A percentile compares a stretch with the other conserved stretches of the same genome.
Conservation (phyloP, 768 basidiomycete species). For the Suillus lakei region DNA sequence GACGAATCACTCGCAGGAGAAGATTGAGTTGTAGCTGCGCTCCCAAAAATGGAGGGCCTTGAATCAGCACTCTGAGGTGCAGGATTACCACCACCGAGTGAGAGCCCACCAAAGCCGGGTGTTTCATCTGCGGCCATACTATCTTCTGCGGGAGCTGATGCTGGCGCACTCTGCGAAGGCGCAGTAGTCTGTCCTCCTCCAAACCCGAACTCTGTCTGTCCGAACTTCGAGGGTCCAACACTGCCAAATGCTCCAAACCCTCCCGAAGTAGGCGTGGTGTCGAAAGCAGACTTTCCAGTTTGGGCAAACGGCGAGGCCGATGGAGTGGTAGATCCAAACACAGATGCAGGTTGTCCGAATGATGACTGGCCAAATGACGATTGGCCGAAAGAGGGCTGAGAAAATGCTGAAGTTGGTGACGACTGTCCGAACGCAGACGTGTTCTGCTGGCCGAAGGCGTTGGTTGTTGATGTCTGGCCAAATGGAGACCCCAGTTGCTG, state of each 20-base stretch:
- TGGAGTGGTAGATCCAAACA: slow-evolving; percentile 14
- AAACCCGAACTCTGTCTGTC: slow-evolving; percentile 32
- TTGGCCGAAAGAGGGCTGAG: slow-evolving; percentile 27
- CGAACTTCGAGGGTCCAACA: slow-evolving; percentile 36
- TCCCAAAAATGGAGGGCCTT: slow-evolving; percentile 39
- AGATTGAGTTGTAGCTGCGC: slow-evolving; percentile 15
- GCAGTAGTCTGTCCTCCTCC: slow-evolving; percentile 18
- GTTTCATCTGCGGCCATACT: slow-evolving; percentile 38
- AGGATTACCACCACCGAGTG: slow-evolving; percentile 32
- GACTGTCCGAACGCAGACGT: slow-evolving; percentile 39
- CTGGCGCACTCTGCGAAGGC: not conserved
- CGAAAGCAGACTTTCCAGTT: slow-evolving; percentile 23
- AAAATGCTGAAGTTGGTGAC: slow-evolving; percentile 36
- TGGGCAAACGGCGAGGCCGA: slow-evolving; percentile 26
- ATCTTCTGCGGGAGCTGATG: slow-evolving; percentile 26
- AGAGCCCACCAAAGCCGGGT: slow-evolving; percentile 36
- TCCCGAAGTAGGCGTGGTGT: slow-evolving; percentile 22
- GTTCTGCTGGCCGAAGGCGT: slow-evolving; percentile 26
- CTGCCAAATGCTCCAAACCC: slow-evolving; percentile 42
- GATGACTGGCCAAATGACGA: slow-evolving; percentile 39
- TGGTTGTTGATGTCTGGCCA: slow-evolving; percentile 33
- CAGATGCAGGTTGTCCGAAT: slow-evolving; percentile 24
- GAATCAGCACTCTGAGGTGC: slow-evolving; percentile 26
- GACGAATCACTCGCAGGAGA: slow-evolving; percentile 16
- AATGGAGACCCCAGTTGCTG: slow-evolving; percentile 38